Base-by-base conservation (phyloP, 2,329 filamentous ascomycete species). In the Seiridium cupressi region DNA sequence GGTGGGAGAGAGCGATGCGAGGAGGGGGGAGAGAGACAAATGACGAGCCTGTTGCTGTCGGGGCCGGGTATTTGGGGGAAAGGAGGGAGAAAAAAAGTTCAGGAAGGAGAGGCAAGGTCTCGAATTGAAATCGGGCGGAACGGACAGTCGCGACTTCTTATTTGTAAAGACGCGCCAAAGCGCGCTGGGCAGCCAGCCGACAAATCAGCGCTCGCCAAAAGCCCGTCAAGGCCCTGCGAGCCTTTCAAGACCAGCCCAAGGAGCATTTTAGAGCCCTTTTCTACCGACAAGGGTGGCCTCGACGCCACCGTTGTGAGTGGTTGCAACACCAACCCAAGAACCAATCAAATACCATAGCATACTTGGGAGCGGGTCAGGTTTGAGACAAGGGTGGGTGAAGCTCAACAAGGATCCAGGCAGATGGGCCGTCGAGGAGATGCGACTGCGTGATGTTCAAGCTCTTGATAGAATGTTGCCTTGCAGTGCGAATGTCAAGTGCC, bases 141-240 rank as follows among this genome's bases (percentile, higher is more conserved):
- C 46, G 64, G 69, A 66, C 68, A 67, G 64, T 69, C 72, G 70
- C 73, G 70, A 69, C 72, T 72, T 75, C 71, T 74, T 77, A 77
- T 77, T 77, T 77, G 75, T 78, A 77, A 71, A 55, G 70, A 74
- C 69, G 72, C 70, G 68, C 68, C 66, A 58, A 44, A 49, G 44
- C 55, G 55, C 55, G 55, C 44, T 51, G 55, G 34, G 40, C 55
- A 32, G n/a, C 8, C 11, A 10, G 11, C 35, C 34, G 35, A 7
- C 49, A n/a, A 57, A 48, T 57, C 54, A 57, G n/a, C 26, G 55
- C 40, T 32, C 55, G 6, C 18, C 40, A 57, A 31, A 9, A 26
- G 18, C 26, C 11, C 42, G 13, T 47, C 54, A 32, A 44, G 38
- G n/a, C 11, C 44, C 54, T 32, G 6, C 10, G n/a, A 10, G 36